A percentile compares a stretch with the other conserved stretches of the same genome.
phyloP scores from a whole-genome alignment of 495 filamentous ascomycete species.

The Stereocaulon alpinum region DNA sequence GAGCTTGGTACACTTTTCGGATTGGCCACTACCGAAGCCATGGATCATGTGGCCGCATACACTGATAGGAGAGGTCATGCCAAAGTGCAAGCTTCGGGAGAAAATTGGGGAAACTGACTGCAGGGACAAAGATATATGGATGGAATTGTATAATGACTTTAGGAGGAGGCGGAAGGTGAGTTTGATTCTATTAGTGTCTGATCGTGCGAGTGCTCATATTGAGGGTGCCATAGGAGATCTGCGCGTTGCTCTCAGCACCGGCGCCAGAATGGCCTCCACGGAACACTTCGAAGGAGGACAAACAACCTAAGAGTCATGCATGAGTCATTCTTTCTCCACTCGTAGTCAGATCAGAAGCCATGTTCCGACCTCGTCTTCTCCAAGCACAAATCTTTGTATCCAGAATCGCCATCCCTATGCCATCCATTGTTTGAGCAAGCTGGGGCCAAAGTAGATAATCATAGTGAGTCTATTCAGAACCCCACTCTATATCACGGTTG shows the following conservation, averaged over 20 bases:
- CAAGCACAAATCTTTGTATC: not conserved
- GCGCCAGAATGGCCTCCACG: constrained; percentile 34
- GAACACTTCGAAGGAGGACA: constrained; percentile 1
- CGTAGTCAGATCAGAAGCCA: too few relatives aligned
- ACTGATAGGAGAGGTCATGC: constrained; percentile 45
- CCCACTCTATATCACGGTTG: too few relatives aligned
- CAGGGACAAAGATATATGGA: constrained; percentile 57
- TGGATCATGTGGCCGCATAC: constrained; percentile 56
- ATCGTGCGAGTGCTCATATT: not conserved
- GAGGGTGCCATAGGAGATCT: constrained; percentile 31
- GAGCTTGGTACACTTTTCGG: constrained; percentile 71
- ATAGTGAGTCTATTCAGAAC: too few relatives aligned
- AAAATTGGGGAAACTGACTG: constrained; percentile 41
- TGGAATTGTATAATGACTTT: constrained; percentile 61
- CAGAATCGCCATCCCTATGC: too few relatives aligned
- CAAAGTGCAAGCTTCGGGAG: constrained; percentile 41
- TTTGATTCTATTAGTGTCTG: constrained; percentile 11
- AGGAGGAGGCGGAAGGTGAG: constrained; percentile 46
- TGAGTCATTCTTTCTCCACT: not conserved
- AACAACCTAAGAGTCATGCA: not conserved
- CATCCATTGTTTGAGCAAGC: too few relatives aligned
- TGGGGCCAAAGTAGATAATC: too few relatives aligned
- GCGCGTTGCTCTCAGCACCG: constrained; percentile 39
- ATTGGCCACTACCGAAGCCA: constrained; percentile 65
- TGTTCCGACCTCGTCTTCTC: not conserved